A percentile compares a stretch with the other conserved stretches of the same genome.
These are phyloP conservation scores for Trypanosoma conorhini DNA, from an alignment of 208 protist genomes.

Conservation along the genomic window DNA sequence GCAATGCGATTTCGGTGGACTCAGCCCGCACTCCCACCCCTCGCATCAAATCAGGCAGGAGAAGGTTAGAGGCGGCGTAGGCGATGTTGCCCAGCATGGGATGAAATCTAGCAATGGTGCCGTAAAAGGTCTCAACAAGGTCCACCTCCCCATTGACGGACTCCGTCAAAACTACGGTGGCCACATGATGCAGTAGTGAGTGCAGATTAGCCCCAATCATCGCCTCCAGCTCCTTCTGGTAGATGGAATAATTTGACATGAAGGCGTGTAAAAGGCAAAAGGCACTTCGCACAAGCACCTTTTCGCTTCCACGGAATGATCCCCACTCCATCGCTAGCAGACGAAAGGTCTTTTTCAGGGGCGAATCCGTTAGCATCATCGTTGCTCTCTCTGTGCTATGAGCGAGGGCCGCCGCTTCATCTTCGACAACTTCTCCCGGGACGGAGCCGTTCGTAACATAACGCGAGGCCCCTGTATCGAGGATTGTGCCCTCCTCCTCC, in stretches of 20 bases:
- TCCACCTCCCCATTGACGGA: constrained; percentile 8
- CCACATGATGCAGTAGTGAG: constrained; percentile 15
- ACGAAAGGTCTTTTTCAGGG: constrained; percentile 23
- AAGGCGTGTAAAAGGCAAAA: constrained; percentile 32
- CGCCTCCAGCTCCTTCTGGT: constrained; percentile 30
- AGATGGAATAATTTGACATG: constrained; percentile 26
- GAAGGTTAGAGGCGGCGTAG: constrained; percentile 15
- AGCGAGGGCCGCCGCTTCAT: background rate
- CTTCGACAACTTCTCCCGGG: background rate
- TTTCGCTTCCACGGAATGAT: constrained; percentile 11
- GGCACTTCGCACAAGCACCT: constrained; percentile 16
- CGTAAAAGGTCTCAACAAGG: constrained; percentile 23
- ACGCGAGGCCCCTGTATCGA: background rate
- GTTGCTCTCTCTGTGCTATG: background rate
- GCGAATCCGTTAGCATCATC: background rate
- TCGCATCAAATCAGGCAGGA: constrained; percentile 17
- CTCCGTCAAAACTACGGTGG: constrained; percentile 2
- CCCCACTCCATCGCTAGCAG: constrained; percentile 14
- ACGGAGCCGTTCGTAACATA: background rate
- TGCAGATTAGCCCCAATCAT: constrained; percentile 16
- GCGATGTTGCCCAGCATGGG: constrained; percentile 17
- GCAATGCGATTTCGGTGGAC: constrained; percentile 13
- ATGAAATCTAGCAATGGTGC: constrained; percentile 21
- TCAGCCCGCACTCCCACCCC: constrained; percentile 4
- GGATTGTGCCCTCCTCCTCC: background rate